These are phyloP conservation scores for Darksidea phi DNA, from an alignment of 495 filamentous ascomycete genomes.

Conservation along the genomic window DNA sequence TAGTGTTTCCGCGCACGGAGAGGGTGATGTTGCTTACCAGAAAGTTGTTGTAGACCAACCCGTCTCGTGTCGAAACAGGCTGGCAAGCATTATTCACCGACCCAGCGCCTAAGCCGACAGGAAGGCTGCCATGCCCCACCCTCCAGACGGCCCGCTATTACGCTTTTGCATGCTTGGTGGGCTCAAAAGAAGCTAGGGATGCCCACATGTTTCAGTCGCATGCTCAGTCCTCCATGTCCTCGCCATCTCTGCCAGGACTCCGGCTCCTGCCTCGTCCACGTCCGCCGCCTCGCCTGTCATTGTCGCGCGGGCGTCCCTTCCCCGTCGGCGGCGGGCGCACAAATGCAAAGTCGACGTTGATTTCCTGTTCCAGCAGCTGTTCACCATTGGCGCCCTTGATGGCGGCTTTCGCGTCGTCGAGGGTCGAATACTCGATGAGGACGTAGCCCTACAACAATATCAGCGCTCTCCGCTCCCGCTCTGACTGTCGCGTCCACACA, in stretches of 20 bases:
- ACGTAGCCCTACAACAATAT: slow-evolving; percentile 70
- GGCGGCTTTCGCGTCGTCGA: slow-evolving; percentile 78
- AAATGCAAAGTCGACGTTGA: slow-evolving; percentile 93
- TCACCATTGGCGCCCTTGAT: slow-evolving; percentile 78
- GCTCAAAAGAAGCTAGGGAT: neutral
- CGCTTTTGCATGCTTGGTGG: neutral
- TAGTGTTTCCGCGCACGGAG: no score
- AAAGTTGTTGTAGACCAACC: slow-evolving; percentile 11
- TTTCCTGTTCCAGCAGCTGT: slow-evolving; percentile 89
- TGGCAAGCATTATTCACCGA: slow-evolving; percentile 4
- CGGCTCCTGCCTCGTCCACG: slow-evolving; percentile 59
- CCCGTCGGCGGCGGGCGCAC: slow-evolving; percentile 82
- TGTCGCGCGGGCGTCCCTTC: slow-evolving; percentile 55
- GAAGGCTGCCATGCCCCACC: neutral
- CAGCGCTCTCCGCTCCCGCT: neutral
- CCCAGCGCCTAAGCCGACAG: neutral
- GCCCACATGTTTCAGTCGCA: no score
- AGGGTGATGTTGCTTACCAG: no score
- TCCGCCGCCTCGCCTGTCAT: slow-evolving; percentile 52
- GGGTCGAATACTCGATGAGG: slow-evolving; percentile 88
- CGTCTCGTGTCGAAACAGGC: slow-evolving; percentile 14
- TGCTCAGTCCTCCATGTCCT: slow-evolving; percentile 29
- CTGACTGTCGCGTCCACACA: slow-evolving; percentile 42
- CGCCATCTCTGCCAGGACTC: slow-evolving; percentile 47
- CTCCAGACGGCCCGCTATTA: neutral